These are phyloP conservation scores for Ramalina peruviana DNA, from an alignment of 495 filamentous ascomycete species.

Conservation along the genomic window DNA sequence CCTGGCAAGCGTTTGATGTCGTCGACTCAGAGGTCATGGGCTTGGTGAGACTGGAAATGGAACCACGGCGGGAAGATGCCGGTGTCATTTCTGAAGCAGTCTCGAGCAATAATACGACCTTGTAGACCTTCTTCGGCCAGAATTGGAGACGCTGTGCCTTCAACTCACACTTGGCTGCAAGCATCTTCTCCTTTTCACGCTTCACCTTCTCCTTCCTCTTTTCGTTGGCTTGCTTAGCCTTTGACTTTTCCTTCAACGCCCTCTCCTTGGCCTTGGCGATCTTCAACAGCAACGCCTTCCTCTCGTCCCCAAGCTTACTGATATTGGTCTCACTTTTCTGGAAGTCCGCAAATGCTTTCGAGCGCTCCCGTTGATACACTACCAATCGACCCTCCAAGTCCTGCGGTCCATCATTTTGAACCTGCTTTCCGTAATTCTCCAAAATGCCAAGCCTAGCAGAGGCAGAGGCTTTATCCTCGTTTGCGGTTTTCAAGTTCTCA, in stretches of 20 bases:
- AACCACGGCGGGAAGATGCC: slow-evolving; percentile 39
- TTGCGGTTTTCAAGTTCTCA: slow-evolving; percentile 16
- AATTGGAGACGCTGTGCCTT: slow-evolving; percentile 38
- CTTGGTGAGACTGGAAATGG: slow-evolving; percentile 29
- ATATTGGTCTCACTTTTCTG: slow-evolving; percentile 18
- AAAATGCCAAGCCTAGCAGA: slow-evolving; percentile 28
- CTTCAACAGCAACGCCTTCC: slow-evolving; percentile 18
- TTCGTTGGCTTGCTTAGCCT: slow-evolving; percentile 25
- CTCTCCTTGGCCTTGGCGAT: slow-evolving; percentile 16
- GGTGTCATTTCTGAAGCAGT: slow-evolving; percentile 33
- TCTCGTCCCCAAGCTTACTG: slow-evolving; percentile 26
- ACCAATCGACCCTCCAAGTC: slow-evolving; percentile 23
- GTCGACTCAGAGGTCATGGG: slow-evolving; percentile 7
- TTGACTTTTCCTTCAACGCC: slow-evolving; percentile 25
- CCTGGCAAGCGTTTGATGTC: slow-evolving; percentile 16
- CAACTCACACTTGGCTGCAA: slow-evolving; percentile 35
- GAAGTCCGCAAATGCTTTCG: slow-evolving; percentile 30
- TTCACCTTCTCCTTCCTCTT: slow-evolving; percentile 18
- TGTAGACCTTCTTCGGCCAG: slow-evolving; percentile 44
- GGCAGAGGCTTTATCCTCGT: slow-evolving; percentile 24
- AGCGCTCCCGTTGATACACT: slow-evolving; percentile 34
- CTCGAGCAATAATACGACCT: slow-evolving; percentile 45
- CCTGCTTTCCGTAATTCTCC: slow-evolving; percentile 28
- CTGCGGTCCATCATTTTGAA: slow-evolving; percentile 20
- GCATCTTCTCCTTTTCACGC: slow-evolving; percentile 27